Evolutionary conservation across 2,329 filamentous ascomycete species (phyloP).

Genomic region (Escovopsis sp.): DNA sequence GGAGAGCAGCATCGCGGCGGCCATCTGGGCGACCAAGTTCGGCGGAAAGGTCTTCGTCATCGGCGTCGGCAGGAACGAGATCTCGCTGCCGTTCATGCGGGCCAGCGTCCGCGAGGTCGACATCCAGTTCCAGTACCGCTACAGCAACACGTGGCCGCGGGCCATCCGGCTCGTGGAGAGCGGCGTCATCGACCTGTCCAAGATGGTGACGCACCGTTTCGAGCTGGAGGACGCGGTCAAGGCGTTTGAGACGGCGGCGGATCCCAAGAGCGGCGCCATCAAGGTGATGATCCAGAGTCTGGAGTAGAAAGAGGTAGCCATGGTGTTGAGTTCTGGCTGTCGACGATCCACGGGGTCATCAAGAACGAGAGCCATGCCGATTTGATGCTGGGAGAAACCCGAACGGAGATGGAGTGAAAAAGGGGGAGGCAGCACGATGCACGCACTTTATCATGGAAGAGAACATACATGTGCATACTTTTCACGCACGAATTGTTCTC

Average conservation of each 20-base stretch:
- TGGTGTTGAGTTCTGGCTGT: not conserved
- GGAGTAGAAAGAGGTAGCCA: constrained; percentile 22
- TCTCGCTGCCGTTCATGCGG: constrained; percentile 91
- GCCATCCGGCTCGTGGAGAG: constrained; percentile 79
- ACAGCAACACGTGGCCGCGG: constrained; percentile 89
- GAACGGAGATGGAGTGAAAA: too few species aligned
- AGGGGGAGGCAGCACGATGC: too few species aligned
- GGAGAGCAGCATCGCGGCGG: constrained; percentile 71
- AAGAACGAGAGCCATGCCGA: too few species aligned
- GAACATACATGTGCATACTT: too few species aligned
- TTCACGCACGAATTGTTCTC: too few species aligned
- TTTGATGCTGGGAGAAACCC: too few species aligned
- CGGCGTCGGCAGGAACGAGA: constrained; percentile 88
- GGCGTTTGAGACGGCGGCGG: constrained; percentile 77
- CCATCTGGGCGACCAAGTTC: constrained; percentile 85
- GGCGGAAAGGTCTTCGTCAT: constrained; percentile 96
- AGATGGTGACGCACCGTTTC: constrained; percentile 79
- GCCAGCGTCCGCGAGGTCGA: constrained; percentile 85
- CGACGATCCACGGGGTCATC: too few species aligned
- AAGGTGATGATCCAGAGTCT: constrained; percentile 86
- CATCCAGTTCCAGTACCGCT: constrained; percentile 91
- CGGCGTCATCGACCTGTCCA: constrained; percentile 66
- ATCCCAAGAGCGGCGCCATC: constrained; percentile 88
- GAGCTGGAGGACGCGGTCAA: constrained; percentile 72
- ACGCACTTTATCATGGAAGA: too few species aligned